Evolutionary conservation across 345 rosid genomes (phyloP).

Genomic region (Turnera subulata): DNA sequence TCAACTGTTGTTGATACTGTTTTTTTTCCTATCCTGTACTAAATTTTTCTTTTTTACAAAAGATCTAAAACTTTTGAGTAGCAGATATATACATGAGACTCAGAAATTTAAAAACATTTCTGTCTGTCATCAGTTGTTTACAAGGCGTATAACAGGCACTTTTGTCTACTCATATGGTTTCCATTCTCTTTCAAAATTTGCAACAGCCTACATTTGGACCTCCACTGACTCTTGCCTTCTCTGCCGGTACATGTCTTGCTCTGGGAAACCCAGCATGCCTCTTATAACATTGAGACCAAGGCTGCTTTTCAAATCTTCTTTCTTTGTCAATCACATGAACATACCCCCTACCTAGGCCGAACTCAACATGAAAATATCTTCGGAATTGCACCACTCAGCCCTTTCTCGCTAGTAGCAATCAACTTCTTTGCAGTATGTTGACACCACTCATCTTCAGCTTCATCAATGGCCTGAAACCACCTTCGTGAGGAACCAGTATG

Average conservation of each 20-base stretch:
- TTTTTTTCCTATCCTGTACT: too few species aligned
- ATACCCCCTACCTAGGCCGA: slow-evolving; percentile 71
- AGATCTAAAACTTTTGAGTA: too few species aligned
- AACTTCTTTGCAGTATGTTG: slow-evolving; percentile 94
- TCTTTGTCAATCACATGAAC: slow-evolving; percentile 97
- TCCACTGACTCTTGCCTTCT: slow-evolving; percentile 62
- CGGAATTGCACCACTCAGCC: slow-evolving; percentile 58
- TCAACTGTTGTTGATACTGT: too few species aligned
- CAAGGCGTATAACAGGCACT: slow-evolving; percentile 56
- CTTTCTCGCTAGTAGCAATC: slow-evolving; percentile 80
- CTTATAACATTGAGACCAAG: slow-evolving; percentile 84
- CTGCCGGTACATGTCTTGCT: slow-evolving; percentile 85
- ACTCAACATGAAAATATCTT: slow-evolving; percentile 68
- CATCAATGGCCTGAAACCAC: slow-evolving; percentile 64
- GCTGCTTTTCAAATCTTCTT: slow-evolving; percentile 65
- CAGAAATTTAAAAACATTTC: too few species aligned
- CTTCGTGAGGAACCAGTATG: slow-evolving; percentile 4
- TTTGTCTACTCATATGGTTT: slow-evolving; percentile 90
- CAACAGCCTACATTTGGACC: slow-evolving; percentile 62
- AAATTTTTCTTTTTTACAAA: too few species aligned
- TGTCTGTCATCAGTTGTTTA: too few species aligned
- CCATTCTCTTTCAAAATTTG: slow-evolving; percentile 58
- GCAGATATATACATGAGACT: too few species aligned
- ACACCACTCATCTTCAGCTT: slow-evolving; percentile 99
- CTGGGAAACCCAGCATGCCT: slow-evolving; percentile 55